phyloP scores from a whole-genome alignment of 2,329 filamentous ascomycete species.

The Alternaria hordeiaustralica region DNA sequence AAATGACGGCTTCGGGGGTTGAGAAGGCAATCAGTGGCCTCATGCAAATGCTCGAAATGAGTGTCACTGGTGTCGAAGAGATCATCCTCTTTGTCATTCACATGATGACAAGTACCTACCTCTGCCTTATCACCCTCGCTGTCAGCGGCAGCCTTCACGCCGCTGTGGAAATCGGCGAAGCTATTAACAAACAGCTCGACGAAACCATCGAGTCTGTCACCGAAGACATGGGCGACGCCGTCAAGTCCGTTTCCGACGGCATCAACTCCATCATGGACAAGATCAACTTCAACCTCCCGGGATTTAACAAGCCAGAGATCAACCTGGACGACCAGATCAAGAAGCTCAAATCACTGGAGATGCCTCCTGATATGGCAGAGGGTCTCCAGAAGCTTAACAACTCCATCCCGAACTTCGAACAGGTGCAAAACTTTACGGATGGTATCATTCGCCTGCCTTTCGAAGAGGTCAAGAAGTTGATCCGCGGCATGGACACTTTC shows the following conservation, averaged over 20 bases:
- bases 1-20: slow-evolving; percentile 79
- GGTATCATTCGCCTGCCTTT: slow-evolving; percentile 80
- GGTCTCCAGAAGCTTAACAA: slow-evolving; percentile 75
- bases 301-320: slow-evolving; percentile 59
- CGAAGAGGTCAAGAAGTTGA: slow-evolving; percentile 73
- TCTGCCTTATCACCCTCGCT: slow-evolving; percentile 85
- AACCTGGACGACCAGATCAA: slow-evolving; percentile 70
- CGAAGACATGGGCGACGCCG: slow-evolving; percentile 53
- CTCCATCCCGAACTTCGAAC: slow-evolving; percentile 80
- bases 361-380: slow-evolving; percentile 71
- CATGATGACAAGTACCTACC: slow-evolving; percentile 86
- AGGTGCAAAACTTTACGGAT: slow-evolving; percentile 83
- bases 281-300: slow-evolving; percentile 51
- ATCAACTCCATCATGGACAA: slow-evolving; percentile 51
- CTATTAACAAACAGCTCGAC: slow-evolving; percentile 67
- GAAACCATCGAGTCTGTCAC: slow-evolving; percentile 66
- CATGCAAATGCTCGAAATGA: slow-evolving; percentile 78
- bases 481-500: slow-evolving; percentile 75
- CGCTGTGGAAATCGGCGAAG: slow-evolving; percentile 67
- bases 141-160: slow-evolving; percentile 79
- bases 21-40: slow-evolving; percentile 81
- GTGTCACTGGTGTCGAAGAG: slow-evolving; percentile 82
- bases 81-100: slow-evolving; percentile 93
- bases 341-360: slow-evolving; percentile 71
- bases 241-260: slow-evolving; percentile 41